These are phyloP conservation scores for Rhizopogon roseolus DNA, from an alignment of 768 basidiomycete species.

Conservation along the genomic window DNA sequence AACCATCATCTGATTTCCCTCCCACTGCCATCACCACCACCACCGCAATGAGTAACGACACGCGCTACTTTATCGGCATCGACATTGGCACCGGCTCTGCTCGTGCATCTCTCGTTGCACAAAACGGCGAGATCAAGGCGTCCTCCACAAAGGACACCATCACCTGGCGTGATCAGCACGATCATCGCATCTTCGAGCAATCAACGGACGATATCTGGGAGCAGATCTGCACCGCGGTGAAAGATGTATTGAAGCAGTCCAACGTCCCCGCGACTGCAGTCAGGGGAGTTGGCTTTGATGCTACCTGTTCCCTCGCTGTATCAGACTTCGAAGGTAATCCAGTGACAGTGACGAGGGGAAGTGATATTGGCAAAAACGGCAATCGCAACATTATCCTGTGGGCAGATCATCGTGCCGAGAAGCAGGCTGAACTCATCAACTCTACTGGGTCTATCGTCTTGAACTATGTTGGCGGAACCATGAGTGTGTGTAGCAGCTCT, in stretches of 20 bases:
- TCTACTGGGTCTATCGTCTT: constrained; percentile 77
- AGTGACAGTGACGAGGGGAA: constrained; percentile 67
- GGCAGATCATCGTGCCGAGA: constrained; percentile 94
- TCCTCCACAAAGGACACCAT: constrained; percentile 78
- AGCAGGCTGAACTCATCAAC: constrained; percentile 91
- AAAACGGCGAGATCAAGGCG: constrained; percentile 65
- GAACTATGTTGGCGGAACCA: constrained; percentile 93
- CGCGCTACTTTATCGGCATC: constrained; percentile 61
- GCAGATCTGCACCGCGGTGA: constrained; percentile 57
- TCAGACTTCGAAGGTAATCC: constrained; percentile 69
- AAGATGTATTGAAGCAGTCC: constrained; percentile 55
- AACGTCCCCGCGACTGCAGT: constrained; percentile 54
- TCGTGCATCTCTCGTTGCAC: constrained; percentile 75
- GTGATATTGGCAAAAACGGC: constrained; percentile 55
- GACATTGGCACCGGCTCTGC: constrained; percentile 95
- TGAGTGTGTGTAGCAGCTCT: constrained; percentile 61
- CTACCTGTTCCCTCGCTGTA: constrained; percentile 94
- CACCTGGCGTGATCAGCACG: constrained; percentile 79
- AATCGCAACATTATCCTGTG: constrained; percentile 89
- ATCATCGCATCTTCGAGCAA: constrained; percentile 96
- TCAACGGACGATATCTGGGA: constrained; percentile 87
- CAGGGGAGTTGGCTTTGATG: constrained; percentile 91
- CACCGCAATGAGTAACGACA: constrained; percentile 30
- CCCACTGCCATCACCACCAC: neutral
- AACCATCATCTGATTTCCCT: neutral